phyloP scores from a whole-genome alignment of 1,284 basidiomycete species.

The Dichomitus squalens region DNA sequence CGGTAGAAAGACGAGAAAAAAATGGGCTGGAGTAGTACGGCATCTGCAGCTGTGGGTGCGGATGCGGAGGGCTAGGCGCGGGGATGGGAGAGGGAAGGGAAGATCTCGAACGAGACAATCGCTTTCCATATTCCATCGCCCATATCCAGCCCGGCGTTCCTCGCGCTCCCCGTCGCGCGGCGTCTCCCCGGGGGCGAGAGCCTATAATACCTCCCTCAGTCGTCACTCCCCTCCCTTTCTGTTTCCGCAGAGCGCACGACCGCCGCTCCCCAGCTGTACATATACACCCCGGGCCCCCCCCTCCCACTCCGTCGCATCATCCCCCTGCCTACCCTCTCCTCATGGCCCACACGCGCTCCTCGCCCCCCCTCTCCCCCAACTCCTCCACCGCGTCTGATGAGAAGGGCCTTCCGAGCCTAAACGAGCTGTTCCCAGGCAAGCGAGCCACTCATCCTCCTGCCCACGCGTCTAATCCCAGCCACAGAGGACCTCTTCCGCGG shows the following conservation, averaged over 20 bases:
- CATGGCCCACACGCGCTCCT: slow-evolving; percentile 16
- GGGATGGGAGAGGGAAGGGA: slow-evolving; percentile 12
- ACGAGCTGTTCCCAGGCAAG: slow-evolving; percentile 33
- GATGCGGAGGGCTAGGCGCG: neutral
- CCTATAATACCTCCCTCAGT: slow-evolving; percentile 11
- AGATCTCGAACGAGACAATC: slow-evolving; percentile 24
- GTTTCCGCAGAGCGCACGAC: slow-evolving; percentile 1
- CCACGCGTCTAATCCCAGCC: slow-evolving; percentile 5
- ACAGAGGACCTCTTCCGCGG: slow-evolving; percentile 28
- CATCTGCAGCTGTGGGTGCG: neutral
- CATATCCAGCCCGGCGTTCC: slow-evolving; percentile 8
- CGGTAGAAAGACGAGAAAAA: slow-evolving; percentile 1
- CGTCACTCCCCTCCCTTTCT: slow-evolving; percentile 7
- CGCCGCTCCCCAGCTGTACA: slow-evolving; percentile 3
- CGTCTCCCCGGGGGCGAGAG: slow-evolving; percentile 11
- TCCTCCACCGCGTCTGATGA: slow-evolving; percentile 16
- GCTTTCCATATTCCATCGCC: slow-evolving; percentile 19
- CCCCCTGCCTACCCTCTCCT: neutral
- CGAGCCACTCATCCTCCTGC: neutral
- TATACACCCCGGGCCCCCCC: too few species aligned
- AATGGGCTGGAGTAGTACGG: too few species aligned
- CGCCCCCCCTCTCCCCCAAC: slow-evolving; percentile 6
- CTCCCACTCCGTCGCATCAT: neutral
- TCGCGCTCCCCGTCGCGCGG: slow-evolving; percentile 8
- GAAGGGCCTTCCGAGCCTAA: slow-evolving; percentile 31